Conservation (phyloP, 1,284 basidiomycete species). For the Trichosporon ovoides region DNA sequence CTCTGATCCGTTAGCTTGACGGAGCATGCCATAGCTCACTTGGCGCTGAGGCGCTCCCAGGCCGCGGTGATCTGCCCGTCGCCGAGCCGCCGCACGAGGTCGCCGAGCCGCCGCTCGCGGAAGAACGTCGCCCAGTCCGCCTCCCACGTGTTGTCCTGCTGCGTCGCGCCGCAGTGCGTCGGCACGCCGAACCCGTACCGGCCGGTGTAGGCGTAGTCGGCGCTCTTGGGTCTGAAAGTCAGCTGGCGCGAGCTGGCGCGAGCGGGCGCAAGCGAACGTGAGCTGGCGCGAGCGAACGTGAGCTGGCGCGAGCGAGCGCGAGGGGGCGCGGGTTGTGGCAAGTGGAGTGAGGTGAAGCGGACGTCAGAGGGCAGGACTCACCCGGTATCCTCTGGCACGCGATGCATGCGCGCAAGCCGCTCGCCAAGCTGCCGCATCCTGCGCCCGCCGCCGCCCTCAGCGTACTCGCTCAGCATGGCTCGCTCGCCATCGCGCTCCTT, state of each 20-base stretch:
- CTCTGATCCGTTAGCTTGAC: constrained; percentile 52
- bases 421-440: constrained; percentile 43
- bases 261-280: neutral
- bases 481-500: constrained; percentile 46
- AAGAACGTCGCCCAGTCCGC: constrained; percentile 65
- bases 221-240: neutral
- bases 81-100: constrained; percentile 54
- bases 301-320: neutral
- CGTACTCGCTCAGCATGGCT: constrained; percentile 59
- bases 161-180: constrained; percentile 74
- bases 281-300: neutral
- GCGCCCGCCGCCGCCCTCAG: neutral
- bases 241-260: neutral
- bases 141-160: constrained; percentile 70
- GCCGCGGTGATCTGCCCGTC: constrained; percentile 53
- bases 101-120: constrained; percentile 56
- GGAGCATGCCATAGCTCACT: constrained; percentile 50
- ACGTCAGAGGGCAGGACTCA: neutral
- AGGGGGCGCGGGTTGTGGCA: too few species aligned
- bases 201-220: constrained; percentile 21
- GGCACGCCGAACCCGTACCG: constrained; percentile 70
- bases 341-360: neutral
- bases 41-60: constrained; percentile 58
- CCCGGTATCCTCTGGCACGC: constrained; percentile 38
- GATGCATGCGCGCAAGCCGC: constrained; percentile 57